These are phyloP conservation scores for Fomitiporia mediterranea DNA, from an alignment of 1,284 basidiomycete genomes.

Conservation along the genomic window DNA sequence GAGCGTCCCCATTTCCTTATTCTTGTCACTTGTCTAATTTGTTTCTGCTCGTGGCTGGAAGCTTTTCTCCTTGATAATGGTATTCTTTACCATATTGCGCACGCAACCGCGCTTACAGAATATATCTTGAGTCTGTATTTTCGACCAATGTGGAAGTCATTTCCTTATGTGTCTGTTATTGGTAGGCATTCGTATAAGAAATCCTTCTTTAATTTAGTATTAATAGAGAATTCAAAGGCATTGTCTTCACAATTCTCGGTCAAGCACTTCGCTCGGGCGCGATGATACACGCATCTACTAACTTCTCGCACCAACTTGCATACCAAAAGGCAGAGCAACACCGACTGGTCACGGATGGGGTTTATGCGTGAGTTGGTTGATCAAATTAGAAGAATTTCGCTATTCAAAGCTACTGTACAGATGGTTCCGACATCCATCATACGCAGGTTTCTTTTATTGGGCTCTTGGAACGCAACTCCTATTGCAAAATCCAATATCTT, in stretches of 20 bases:
- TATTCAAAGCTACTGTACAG: conserved; percentile 36
- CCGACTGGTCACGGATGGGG: conserved; percentile 78
- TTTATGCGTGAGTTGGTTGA: conserved; percentile 72
- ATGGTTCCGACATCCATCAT: conserved; percentile 92
- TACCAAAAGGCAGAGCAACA: conserved; percentile 70
- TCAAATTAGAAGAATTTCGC: neutral
- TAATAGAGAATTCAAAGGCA: conserved; percentile 39
- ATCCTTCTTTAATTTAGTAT: neutral
- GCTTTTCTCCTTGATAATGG: conserved; percentile 96
- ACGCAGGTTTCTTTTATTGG: conserved; percentile 98
- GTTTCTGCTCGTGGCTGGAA: no score
- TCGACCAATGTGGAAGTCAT: conserved; percentile 53
- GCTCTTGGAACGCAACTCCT: conserved; percentile 93
- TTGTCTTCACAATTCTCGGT: conserved; percentile 60
- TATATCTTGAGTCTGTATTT: conserved; percentile 73
- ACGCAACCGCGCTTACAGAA: conserved; percentile 75
- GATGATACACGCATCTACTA: conserved; percentile 93
- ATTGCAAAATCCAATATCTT: conserved; percentile 81
- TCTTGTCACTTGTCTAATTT: no score
- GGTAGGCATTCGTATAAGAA: conserved; percentile 43
- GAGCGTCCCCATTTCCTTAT: conserved; percentile 33
- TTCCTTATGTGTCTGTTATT: conserved; percentile 47
- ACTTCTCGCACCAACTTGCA: conserved; percentile 89
- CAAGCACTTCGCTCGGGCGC: conserved; percentile 82
- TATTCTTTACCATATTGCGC: conserved; percentile 79